Conservation (phyloP, 2,329 filamentous ascomycete species). For the Aspergillus novofumigatus region DNA sequence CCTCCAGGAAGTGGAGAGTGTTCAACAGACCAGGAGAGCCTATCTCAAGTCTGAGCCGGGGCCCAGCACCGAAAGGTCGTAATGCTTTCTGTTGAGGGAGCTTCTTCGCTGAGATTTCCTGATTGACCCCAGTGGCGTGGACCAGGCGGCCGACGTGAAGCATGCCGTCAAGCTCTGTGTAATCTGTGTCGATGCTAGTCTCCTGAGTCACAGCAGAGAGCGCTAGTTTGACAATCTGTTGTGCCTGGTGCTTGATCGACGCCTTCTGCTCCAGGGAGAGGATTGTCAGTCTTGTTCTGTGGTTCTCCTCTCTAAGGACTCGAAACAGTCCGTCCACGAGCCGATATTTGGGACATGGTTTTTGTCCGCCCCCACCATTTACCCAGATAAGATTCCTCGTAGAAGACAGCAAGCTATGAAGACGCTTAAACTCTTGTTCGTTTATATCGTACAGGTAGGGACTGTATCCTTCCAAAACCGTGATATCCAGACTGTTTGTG, state of each 20-base stretch:
- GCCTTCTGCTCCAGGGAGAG: constrained; percentile 1
- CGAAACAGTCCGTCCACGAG: constrained; percentile 11
- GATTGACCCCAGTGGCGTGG: not conserved
- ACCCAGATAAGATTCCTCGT: constrained; percentile 8
- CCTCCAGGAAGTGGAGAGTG: constrained; percentile 15
- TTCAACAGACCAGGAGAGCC: constrained; percentile 14
- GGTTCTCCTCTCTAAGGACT: constrained; percentile 4
- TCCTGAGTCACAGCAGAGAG: not conserved
- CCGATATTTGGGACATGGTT: constrained; percentile 6
- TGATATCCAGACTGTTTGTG: constrained; percentile 1
- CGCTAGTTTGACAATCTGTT: constrained; percentile 3
- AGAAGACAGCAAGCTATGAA: constrained; percentile 1
- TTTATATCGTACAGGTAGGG: constrained; percentile 4
- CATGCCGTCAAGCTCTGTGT: constrained; percentile 5
- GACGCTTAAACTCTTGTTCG: not conserved
- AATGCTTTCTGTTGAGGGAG: not conserved
- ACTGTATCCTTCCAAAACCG: constrained; percentile 2
- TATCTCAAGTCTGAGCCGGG: constrained; percentile 11
- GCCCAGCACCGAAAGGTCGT: constrained; percentile 1
- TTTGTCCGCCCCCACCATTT: constrained; percentile 4
- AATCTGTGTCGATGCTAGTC: constrained; percentile 2
- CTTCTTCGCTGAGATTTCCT: not conserved
- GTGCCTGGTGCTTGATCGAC: not conserved
- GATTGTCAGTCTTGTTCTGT: not conserved
- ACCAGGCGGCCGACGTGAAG: constrained; percentile 8